These are phyloP conservation scores for Trichoderma oligosporum DNA, from an alignment of 2,329 filamentous ascomycete genomes.

Conservation along the genomic window DNA sequence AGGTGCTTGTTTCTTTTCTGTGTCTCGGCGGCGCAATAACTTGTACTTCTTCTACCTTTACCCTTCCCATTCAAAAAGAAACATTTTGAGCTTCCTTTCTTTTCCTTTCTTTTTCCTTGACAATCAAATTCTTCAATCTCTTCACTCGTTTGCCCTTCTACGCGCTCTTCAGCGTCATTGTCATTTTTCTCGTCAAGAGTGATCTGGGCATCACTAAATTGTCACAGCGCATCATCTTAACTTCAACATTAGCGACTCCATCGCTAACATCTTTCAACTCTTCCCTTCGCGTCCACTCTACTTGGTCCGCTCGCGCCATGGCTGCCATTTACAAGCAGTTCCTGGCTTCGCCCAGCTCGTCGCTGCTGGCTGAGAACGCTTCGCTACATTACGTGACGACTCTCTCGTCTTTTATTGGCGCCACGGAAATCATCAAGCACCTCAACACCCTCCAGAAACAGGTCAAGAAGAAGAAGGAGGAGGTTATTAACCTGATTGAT, in stretches of 20 bases:
- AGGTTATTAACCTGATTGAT: constrained; percentile 70
- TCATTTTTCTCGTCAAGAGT: not conserved
- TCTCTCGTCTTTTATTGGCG: constrained; percentile 66
- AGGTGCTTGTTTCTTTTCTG: not conserved
- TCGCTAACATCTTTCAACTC: not conserved
- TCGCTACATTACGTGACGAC: constrained; percentile 88
- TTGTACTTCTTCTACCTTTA: constrained; percentile 10
- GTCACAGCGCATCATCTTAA: not conserved
- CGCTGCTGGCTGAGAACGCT: constrained; percentile 61
- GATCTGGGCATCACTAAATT: not conserved
- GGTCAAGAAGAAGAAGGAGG: constrained; percentile 79
- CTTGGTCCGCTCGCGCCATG: constrained; percentile 31
- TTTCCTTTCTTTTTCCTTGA: constrained; percentile 5
- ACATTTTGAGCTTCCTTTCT: constrained; percentile 6
- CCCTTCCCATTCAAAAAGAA: constrained; percentile 9
- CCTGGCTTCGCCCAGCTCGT: constrained; percentile 61
- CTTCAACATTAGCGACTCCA: constrained; percentile 4
- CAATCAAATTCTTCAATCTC: not conserved
- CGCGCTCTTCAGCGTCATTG: not conserved
- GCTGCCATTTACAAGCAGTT: constrained; percentile 65
- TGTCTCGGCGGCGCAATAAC: constrained; percentile 1
- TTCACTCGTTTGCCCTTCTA: constrained; percentile 10
- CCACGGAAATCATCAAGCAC: constrained; percentile 79
- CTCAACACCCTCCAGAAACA: constrained; percentile 65
- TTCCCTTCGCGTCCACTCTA: not conserved